A percentile compares a stretch with the other conserved stretches of the same genome.
Evolutionary conservation across 352 stramenopile genomes (phyloP).

Genomic region (Halophytophthora batemanensis): DNA sequence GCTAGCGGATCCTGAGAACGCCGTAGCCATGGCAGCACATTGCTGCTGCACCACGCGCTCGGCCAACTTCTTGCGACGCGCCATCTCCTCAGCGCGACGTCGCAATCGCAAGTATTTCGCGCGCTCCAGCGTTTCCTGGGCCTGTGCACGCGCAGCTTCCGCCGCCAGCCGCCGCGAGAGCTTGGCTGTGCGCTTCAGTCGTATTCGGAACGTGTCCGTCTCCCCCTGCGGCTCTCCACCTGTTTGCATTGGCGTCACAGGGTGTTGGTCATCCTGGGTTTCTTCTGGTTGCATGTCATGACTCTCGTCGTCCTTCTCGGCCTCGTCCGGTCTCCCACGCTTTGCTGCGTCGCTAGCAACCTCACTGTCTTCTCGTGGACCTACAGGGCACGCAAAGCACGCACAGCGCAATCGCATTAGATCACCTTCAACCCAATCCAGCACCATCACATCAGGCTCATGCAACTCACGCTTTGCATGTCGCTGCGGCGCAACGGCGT

Average conservation of each 20-base stretch:
- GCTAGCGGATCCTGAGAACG: constrained; percentile 22
- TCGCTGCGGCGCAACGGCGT: constrained; percentile 2
- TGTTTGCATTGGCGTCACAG: constrained; percentile 5
- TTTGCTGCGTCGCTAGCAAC: constrained; percentile 4
- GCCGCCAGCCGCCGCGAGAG: constrained; percentile 38
- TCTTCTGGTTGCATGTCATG: constrained; percentile 12
- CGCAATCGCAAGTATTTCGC: constrained; percentile 44
- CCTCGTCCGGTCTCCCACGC: constrained; percentile 7
- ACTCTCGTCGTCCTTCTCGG: neutral
- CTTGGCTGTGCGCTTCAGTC: constrained; percentile 46
- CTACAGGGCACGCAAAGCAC: constrained; percentile 6
- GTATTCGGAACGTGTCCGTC: constrained; percentile 66
- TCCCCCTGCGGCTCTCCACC: constrained; percentile 24
- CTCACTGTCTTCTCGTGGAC: constrained; percentile 5
- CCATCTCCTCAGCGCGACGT: constrained; percentile 32
- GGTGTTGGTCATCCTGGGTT: constrained; percentile 6
- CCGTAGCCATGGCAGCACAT: constrained; percentile 47
- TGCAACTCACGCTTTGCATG: neutral
- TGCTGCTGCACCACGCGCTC: constrained; percentile 59
- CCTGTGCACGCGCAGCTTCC: constrained; percentile 30
- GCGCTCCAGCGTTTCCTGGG: constrained; percentile 37
- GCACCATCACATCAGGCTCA: neutral
- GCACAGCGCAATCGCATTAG: constrained; percentile 1
- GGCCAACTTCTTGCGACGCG: constrained; percentile 60
- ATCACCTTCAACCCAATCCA: no score